Conservation (phyloP, 1,284 basidiomycete species). For the Pseudozyma hubeiensis region DNA sequence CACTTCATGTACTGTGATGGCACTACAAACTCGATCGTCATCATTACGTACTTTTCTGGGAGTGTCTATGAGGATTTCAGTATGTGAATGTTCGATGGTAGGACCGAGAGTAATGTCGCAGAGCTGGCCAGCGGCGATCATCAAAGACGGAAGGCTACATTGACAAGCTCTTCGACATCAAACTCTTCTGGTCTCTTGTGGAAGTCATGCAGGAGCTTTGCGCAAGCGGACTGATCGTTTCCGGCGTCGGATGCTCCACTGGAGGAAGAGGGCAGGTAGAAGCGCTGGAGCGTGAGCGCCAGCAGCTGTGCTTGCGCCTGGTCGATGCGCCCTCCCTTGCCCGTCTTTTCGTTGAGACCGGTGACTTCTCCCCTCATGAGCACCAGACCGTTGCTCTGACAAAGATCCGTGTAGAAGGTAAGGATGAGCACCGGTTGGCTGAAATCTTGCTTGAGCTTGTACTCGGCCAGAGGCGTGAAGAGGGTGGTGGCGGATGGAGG, state of each 20-base stretch:
- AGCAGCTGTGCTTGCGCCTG: constrained; percentile 64
- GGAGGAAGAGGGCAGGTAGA: constrained; percentile 54
- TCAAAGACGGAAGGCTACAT: constrained; percentile 48
- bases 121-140: too few relatives aligned
- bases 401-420: constrained; percentile 91
- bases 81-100: too few relatives aligned
- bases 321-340: constrained; percentile 72
- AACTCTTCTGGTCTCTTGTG: constrained; percentile 57
- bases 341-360: constrained; percentile 69
- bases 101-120: too few relatives aligned
- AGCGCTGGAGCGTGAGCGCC: constrained; percentile 61
- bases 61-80: neutral
- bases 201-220: constrained; percentile 57
- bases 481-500: constrained; percentile 72
- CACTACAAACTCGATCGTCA: too few relatives aligned
- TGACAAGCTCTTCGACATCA: constrained; percentile 56
- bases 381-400: constrained; percentile 81
- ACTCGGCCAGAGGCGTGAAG: constrained; percentile 94
- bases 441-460: constrained; percentile 86
- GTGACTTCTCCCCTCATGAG: constrained; percentile 93
- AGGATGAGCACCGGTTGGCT: constrained; percentile 91
- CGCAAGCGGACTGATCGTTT: constrained; percentile 36
- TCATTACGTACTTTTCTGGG: neutral
- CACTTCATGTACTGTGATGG: too few relatives aligned
- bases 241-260: constrained; percentile 7